A percentile compares a stretch with the other conserved stretches of the same genome.
These are phyloP conservation scores for Fimicolochytrium jonesii DNA, from an alignment of 192 early-diverging fungal species.

Conservation along the genomic window DNA sequence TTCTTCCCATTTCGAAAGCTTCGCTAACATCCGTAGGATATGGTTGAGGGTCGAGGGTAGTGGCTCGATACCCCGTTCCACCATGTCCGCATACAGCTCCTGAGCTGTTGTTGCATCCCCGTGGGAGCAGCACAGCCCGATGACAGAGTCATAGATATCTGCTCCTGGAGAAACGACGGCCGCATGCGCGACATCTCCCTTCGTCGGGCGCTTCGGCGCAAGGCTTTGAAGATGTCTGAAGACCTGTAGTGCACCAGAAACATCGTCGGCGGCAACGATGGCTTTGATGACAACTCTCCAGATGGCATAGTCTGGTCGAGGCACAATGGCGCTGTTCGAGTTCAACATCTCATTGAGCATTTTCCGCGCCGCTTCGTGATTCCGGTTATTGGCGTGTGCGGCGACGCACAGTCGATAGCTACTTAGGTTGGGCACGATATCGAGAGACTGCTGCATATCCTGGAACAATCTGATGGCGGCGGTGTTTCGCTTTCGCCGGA, in stretches of 20 bases:
- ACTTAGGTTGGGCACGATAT: not conserved
- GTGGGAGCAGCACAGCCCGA: not conserved
- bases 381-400: constrained; percentile 6
- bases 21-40: not conserved
- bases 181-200: not conserved
- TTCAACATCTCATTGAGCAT: constrained; percentile 5
- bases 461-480: constrained; percentile 12
- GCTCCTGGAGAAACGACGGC: not conserved
- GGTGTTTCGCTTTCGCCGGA: constrained; percentile 4
- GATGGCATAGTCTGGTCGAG: constrained; percentile 10
- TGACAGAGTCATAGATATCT: not conserved
- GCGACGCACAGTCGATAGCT: constrained; percentile 14
- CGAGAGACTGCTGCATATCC: not conserved
- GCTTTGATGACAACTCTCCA: constrained; percentile 5
- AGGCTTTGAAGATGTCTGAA: not conserved
- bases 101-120: not conserved
- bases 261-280: not conserved
- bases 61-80: not conserved
- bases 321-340: not conserved
- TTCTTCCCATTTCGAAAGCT: not conserved
- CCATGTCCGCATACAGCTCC: not conserved
- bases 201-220: not conserved
- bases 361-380: not conserved
- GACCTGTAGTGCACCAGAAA: not conserved
- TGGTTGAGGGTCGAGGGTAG: not conserved